Percentiles rank a stretch among this genome's conserved stretches.
Conservation (phyloP, 2,329 filamentous ascomycete genomes). For the Geosmithia flava region DNA sequence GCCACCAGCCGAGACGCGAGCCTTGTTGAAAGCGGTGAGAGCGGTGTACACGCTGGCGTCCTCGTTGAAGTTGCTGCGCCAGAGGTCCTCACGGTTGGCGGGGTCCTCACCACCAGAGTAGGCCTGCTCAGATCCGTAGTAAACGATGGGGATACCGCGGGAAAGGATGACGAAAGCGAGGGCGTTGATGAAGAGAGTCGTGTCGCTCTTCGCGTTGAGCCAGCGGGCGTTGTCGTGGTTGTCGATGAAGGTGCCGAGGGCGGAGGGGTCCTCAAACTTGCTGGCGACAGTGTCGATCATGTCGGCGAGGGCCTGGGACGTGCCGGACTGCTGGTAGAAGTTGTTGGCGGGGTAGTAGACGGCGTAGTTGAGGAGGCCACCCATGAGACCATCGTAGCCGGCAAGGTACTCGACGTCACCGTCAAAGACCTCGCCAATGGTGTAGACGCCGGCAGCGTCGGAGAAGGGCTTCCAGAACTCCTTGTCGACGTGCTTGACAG, state of each 20-base stretch:
- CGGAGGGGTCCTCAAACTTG: slow-evolving; percentile 27
- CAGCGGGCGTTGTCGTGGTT: slow-evolving; percentile 48
- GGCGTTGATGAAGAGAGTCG: slow-evolving; percentile 45
- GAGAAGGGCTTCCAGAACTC: slow-evolving; percentile 44
- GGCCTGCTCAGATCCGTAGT: slow-evolving; percentile 54
- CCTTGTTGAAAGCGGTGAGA: slow-evolving; percentile 24
- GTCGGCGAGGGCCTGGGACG: slow-evolving; percentile 23
- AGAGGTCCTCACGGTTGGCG: slow-evolving; percentile 44
- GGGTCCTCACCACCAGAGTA: slow-evolving; percentile 33
- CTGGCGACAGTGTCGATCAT: slow-evolving; percentile 17
- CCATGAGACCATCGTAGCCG: slow-evolving; percentile 39
- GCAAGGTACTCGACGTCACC: slow-evolving; percentile 37
- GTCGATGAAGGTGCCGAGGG: slow-evolving; percentile 40
- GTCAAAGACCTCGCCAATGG: slow-evolving; percentile 47
- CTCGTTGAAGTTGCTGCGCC: slow-evolving; percentile 37
- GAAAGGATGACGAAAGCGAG: slow-evolving; percentile 48
- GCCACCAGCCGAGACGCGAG: slow-evolving; percentile 31
- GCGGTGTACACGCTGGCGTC: slow-evolving; percentile 33
- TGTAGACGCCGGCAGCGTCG: slow-evolving; percentile 42
- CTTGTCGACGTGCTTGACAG: slow-evolving; percentile 47
- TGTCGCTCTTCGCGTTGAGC: slow-evolving; percentile 35
- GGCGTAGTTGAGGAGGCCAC: slow-evolving; percentile 50
- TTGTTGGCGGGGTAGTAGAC: slow-evolving; percentile 28
- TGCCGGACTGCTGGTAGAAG: slow-evolving; percentile 24
- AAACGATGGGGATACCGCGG: slow-evolving; percentile 52